phyloP scores from a whole-genome alignment of 805 yeast genomes.

The Wickerhamiella parazyma region DNA sequence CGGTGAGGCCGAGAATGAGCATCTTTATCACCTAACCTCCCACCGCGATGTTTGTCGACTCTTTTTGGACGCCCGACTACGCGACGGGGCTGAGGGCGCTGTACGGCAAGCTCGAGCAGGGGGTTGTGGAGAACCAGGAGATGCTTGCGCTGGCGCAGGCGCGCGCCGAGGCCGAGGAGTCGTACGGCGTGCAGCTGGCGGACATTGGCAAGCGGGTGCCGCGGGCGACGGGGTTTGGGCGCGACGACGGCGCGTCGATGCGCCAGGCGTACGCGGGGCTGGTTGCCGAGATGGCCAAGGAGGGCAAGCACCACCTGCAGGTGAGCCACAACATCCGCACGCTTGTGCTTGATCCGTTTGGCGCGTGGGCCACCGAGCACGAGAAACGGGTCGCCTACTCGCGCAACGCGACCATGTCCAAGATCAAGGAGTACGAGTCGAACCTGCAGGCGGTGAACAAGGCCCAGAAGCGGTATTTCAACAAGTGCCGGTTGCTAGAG shows the following conservation, averaged over 20 bases:
- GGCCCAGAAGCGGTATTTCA: constrained; percentile 55
- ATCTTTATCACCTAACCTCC: constrained; percentile 27
- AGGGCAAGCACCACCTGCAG: constrained; percentile 45
- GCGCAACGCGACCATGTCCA: constrained; percentile 38
- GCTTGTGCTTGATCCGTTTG: constrained; percentile 55
- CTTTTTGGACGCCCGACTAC: constrained; percentile 21
- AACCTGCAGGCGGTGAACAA: constrained; percentile 38
- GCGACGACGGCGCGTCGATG: constrained; percentile 54
- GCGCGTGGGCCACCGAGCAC: constrained; percentile 64
- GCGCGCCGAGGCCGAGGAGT: constrained; percentile 58
- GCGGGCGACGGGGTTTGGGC: constrained; percentile 31
- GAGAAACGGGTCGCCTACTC: constrained; percentile 50
- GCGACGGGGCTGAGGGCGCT: constrained; percentile 25
- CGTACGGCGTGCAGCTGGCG: constrained; percentile 45
- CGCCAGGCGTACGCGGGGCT: constrained; percentile 49
- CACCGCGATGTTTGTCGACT: constrained; percentile 13
- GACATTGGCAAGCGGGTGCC: constrained; percentile 29
- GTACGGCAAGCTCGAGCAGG: constrained; percentile 30
- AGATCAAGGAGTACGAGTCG: constrained; percentile 39
- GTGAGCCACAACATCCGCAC: constrained; percentile 48
- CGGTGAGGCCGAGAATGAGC: constrained; percentile 92
- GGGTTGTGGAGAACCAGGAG: constrained; percentile 58
- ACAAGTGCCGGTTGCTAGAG: constrained; percentile 61
- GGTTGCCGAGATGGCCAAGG: constrained; percentile 38
- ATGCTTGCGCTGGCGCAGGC: constrained; percentile 50